Evolutionary conservation across 352 stramenopile species (phyloP).

Genomic region (Peronospora destructor): DNA sequence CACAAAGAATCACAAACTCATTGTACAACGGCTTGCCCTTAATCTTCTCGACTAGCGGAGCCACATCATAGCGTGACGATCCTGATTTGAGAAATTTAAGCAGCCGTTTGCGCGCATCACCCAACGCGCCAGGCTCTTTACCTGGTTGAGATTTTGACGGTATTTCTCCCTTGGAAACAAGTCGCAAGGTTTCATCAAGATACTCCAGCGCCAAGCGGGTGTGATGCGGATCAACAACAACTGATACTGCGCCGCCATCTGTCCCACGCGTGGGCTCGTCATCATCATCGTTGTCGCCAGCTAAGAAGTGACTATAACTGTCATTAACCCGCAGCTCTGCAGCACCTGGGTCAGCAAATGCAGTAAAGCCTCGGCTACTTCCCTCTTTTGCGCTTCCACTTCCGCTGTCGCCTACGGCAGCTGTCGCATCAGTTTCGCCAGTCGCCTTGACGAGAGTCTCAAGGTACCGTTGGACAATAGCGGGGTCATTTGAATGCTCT

Average conservation of each 20-base stretch:
- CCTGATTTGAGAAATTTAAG: conserved; percentile 75
- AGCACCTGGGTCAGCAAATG: conserved; percentile 18
- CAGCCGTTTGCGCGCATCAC: conserved; percentile 69
- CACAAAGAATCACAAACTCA: conserved; percentile 82
- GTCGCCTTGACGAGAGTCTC: conserved; percentile 70
- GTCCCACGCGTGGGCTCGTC: conserved; percentile 27
- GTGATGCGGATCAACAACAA: conserved; percentile 67
- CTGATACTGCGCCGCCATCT: conserved; percentile 15
- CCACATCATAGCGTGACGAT: conserved; percentile 73
- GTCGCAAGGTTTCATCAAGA: conserved; percentile 74
- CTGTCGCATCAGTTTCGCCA: conserved; percentile 19
- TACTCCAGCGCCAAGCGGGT: conserved; percentile 82
- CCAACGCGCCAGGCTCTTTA: conserved; percentile 63
- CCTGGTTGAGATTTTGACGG: conserved; percentile 79
- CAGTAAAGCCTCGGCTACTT: conserved; percentile 22
- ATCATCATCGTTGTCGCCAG: conserved; percentile 56
- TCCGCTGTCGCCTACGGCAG: conserved; percentile 8
- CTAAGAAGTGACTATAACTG: conserved; percentile 79
- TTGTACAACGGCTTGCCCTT: conserved; percentile 70
- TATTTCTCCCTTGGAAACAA: conserved; percentile 56
- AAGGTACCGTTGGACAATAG: conserved; percentile 74
- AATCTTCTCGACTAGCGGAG: conserved; percentile 66
- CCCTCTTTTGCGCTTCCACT: conserved; percentile 14
- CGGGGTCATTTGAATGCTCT: conserved; percentile 60
- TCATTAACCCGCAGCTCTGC: conserved; percentile 53